Evolutionary conservation across 192 early-diverging fungal genomes (phyloP), one percentile per base, ranked within the genome.

Genomic region (Diversispora eburnea): DNA sequence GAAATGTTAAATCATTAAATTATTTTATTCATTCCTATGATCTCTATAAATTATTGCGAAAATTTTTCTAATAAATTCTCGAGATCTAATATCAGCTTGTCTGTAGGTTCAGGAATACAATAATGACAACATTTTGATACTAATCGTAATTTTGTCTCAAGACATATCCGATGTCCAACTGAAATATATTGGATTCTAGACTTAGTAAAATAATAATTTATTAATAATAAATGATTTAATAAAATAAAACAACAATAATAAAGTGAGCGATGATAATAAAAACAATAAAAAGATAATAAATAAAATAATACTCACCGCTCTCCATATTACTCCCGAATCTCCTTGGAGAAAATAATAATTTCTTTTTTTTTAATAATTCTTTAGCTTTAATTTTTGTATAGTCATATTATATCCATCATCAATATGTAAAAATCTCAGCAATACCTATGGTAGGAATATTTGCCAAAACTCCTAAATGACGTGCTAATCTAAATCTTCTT

Each of bases 71-170:
- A 91, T 82, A 65, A 81, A 87, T 60, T 80, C 77, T 42, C 91
- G 57, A 41, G 88, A 88, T 51, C 81, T 70, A 59, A 81, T 51
- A 81, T 98, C 96, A n/a, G 95, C 96, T 49, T 85, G 79, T 6
- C 95, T 70, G 97, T 94, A 5, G 96, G 96, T 76, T 98, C 96
- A 0, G 95, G 94, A 7, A 96, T 84, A 5, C 94, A 80, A 81
- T 83, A 88, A 9, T 76, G 61, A 33, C 87, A 90, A 64, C 89
- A 91, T 12, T 76, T 77, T 13, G 85, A 62, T 3, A 89, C 88
- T n/a, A 98, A 54, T 0, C 75, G 71, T 22, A 96, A 85, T 0
- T 94, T 90, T 8, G 91, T 92, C 1, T 78, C 78, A 46, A 94
- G 72, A 22, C 84, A 84, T 54, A 97, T 81, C 3, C 85, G 78